These are phyloP conservation scores for Puccinia hordei DNA, from an alignment of 1,284 basidiomycete genomes.

Conservation along the genomic window DNA sequence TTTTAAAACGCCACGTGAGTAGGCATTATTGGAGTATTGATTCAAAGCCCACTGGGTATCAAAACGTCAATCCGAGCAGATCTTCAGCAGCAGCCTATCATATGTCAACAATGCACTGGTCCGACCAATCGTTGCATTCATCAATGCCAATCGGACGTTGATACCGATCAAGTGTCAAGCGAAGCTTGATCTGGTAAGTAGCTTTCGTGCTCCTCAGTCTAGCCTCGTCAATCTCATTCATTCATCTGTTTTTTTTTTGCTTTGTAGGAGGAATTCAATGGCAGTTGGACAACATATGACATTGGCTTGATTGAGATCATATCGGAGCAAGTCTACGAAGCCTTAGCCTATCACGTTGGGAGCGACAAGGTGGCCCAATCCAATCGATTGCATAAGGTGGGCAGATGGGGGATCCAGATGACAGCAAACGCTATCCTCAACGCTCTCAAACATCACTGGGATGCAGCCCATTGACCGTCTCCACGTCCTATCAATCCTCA, in stretches of 20 bases:
- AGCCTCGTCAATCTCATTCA: background rate
- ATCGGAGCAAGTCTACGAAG: slow-evolving; percentile 77
- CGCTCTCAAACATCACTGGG: slow-evolving; percentile 62
- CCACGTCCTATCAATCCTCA: no score
- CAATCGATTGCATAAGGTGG: slow-evolving; percentile 81
- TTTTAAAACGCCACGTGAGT: background rate
- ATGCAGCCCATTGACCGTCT: slow-evolving; percentile 36
- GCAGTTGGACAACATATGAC: slow-evolving; percentile 71
- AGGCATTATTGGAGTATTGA: background rate
- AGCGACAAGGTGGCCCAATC: slow-evolving; percentile 70
- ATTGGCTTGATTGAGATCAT: slow-evolving; percentile 77
- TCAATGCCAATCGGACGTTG: slow-evolving; percentile 92
- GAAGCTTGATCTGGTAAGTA: slow-evolving; percentile 68
- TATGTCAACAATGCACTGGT: slow-evolving; percentile 94
- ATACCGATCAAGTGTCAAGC: slow-evolving; percentile 87
- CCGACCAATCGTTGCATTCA: slow-evolving; percentile 95
- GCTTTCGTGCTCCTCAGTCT: background rate
- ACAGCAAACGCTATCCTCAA: slow-evolving; percentile 69
- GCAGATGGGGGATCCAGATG: slow-evolving; percentile 76
- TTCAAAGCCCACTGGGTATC: background rate
- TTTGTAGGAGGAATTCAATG: slow-evolving; percentile 70
- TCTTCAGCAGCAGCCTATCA: slow-evolving; percentile 81
- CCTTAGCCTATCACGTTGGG: slow-evolving; percentile 85
- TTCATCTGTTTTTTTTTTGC: background rate
- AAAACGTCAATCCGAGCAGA: slow-evolving; percentile 63